Evolutionary conservation across 169 alveolate species (phyloP), one percentile per base, ranked within the genome.

Genomic region (Eimeria falciformis): DNA sequence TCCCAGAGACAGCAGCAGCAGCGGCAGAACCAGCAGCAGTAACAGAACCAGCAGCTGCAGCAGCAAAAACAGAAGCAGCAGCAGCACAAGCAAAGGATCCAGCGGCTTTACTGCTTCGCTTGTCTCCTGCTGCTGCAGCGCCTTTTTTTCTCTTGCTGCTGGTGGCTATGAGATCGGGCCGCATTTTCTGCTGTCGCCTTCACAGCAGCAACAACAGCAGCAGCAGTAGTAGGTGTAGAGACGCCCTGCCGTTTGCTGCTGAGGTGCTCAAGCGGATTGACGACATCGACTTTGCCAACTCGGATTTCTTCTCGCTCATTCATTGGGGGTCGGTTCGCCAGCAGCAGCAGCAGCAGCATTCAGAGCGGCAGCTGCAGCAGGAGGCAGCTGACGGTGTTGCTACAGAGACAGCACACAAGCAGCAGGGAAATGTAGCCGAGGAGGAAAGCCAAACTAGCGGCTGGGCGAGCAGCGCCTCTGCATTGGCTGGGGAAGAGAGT

Each of bases 231-330:
- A 7, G 56, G 47, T 71, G 9, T 40, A 33, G 58, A 33, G 56
- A 1, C 5, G 5, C 50, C 29, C 83, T 71, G 0, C 56, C 83
- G 29, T 43, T 37, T 71, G 17, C 11, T 9, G 83, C 56, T 7
- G 83, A 71, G 0, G 58, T 3, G 40, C 40, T 71, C 27, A 29
- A 27, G 17, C 53, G 83, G 29, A 71, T 71, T 1, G 83, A 71
- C 55, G 83, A 71, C 50, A 17, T 71, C 33, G 55, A 27, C 29
- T 71, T 33, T 25, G 50, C 83, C 4, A 40, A 50, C 9, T 71
- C 83, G 27, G 83, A 71, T 40, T 71, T 71, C 83, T 71, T 71
- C 56, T 71, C 83, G 17, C 83, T 71, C 29, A 40, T 71, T 71
- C 40, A 23, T 25, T 71, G 83, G 83, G 83, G 29, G 14, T 37